phyloP scores from a whole-genome alignment of 768 basidiomycete genomes.

The Hygrocybe punicea region DNA sequence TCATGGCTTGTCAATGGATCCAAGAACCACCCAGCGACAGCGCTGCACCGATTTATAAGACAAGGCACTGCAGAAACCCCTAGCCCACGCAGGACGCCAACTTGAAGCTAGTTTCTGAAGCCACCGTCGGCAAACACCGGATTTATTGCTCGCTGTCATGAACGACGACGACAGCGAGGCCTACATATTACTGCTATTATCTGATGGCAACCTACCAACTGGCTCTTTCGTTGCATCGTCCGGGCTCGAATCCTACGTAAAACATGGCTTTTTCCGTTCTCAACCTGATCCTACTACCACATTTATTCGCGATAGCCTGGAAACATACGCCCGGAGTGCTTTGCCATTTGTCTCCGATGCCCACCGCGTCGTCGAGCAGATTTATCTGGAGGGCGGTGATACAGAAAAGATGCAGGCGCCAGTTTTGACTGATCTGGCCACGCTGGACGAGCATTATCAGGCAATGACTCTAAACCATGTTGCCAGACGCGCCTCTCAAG shows the following conservation, averaged over 20 bases:
- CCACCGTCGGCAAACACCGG: not conserved
- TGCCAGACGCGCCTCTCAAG: constrained; percentile 76
- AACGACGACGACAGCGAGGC: constrained; percentile 48
- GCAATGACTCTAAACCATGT: constrained; percentile 88
- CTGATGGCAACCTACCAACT: constrained; percentile 93
- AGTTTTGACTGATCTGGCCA: constrained; percentile 43
- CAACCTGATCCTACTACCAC: constrained; percentile 39
- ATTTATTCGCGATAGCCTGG: constrained; percentile 70
- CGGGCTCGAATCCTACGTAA: constrained; percentile 84
- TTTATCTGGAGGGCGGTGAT: constrained; percentile 13
- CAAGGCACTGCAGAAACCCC: no score
- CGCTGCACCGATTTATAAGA: no score
- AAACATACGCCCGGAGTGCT: constrained; percentile 74
- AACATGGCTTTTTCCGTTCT: constrained; percentile 69
- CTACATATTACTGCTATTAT: constrained; percentile 73
- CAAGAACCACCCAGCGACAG: not conserved
- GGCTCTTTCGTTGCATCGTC: constrained; percentile 95
- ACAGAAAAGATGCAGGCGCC: constrained; percentile 14
- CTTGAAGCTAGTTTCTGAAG: not conserved
- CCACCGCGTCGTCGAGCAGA: constrained; percentile 42
- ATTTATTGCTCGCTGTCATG: constrained; percentile 19
- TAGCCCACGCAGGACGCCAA: not conserved
- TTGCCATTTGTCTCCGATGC: constrained; percentile 78
- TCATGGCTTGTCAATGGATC: not conserved
- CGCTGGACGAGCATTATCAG: constrained; percentile 77